Percentiles rank a stretch among this genome's conserved stretches.
Conservation (phyloP, 1,139 yeast genomes). For the Taiozyma sp. region DNA sequence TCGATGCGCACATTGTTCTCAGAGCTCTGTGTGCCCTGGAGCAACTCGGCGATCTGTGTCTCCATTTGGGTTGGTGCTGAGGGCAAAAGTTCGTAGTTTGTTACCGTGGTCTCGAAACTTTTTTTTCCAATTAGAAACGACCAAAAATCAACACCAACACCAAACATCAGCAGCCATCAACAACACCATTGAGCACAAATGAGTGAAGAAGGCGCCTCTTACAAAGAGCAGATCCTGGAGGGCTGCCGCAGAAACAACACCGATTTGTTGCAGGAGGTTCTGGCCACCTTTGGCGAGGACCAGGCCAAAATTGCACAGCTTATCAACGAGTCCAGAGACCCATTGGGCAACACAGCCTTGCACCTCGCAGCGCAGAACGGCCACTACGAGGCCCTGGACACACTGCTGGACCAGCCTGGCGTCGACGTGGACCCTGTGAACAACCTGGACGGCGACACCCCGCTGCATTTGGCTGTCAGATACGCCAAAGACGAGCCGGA, state of each 20-base stretch:
- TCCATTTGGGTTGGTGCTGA: constrained; percentile 2
- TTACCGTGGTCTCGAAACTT: too few species aligned
- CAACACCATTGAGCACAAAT: constrained; percentile 10
- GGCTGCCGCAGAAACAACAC: constrained; percentile 85
- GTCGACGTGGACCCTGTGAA: constrained; percentile 84
- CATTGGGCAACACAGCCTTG: constrained; percentile 76
- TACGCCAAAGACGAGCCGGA: constrained; percentile 77
- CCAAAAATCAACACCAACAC: too few species aligned
- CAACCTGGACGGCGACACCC: constrained; percentile 73
- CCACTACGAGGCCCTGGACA: constrained; percentile 81
- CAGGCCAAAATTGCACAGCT: constrained; percentile 39
- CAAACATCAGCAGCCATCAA: neutral
- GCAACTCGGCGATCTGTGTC: constrained; percentile 7
- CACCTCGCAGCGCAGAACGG: constrained; percentile 83
- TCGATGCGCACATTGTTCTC: constrained; percentile 26
- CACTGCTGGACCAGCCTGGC: constrained; percentile 79
- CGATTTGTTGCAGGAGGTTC: constrained; percentile 59
- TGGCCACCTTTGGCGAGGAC: constrained; percentile 26
- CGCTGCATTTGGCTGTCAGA: constrained; percentile 79
- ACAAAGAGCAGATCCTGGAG: constrained; percentile 76
- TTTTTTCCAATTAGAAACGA: too few species aligned
- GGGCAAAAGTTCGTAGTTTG: too few species aligned
- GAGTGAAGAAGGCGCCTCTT: constrained; percentile 60
- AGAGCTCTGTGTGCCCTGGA: constrained; percentile 25
- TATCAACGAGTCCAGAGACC: constrained; percentile 67